Base-by-base conservation (phyloP, 768 basidiomycete species). In the Boletus tomentosulus region DNA sequence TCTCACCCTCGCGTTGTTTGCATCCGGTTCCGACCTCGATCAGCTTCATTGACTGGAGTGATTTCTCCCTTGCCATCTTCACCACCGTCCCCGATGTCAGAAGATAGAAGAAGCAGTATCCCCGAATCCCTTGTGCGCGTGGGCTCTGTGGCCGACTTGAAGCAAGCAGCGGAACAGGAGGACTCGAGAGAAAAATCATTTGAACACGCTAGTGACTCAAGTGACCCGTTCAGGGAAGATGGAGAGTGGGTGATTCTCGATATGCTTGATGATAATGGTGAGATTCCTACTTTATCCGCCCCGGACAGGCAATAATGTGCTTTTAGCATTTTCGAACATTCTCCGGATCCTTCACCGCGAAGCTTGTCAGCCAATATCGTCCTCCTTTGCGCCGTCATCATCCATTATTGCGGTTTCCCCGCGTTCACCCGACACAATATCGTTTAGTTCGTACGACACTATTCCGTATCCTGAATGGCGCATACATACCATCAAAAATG, bases 401-500 rank as follows among this genome's bases (percentile, higher is more conserved):
- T 12, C 78, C 71, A 9, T 87, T 77, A 64, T 86, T 79, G 4
- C 85, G 78, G 58, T 87, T 78, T 53, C 85, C 72, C 79, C 16
- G 57, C 1, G 69, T 67, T 11, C 59, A 6, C 45, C 54, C 13
- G 38, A n/a, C 6, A 9, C 25, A 3, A 15, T 28, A 4, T 53
- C 71, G 64, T 35, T 69, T 65, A 5, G 62, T n/a, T 65, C 67
- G 12, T 70, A 65, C 24, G 65, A 65, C 50, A 57, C 78, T 0
- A 65, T 85, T 1, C 79, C 78, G 0, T 87, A 84, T 64, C 86
- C 86, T 0, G 85, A 86, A 58, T 89, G 86, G 86, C 78, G 86
- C 1, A 60, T 72, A 0, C 73, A 74, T 2, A 62, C 83, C 0
- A 73, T 81, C 2, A 69, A 74, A 38, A 74, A 76, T 39, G 85